Base-by-base conservation (phyloP, 805 yeast species). In the Isabelozyma gotoi region DNA sequence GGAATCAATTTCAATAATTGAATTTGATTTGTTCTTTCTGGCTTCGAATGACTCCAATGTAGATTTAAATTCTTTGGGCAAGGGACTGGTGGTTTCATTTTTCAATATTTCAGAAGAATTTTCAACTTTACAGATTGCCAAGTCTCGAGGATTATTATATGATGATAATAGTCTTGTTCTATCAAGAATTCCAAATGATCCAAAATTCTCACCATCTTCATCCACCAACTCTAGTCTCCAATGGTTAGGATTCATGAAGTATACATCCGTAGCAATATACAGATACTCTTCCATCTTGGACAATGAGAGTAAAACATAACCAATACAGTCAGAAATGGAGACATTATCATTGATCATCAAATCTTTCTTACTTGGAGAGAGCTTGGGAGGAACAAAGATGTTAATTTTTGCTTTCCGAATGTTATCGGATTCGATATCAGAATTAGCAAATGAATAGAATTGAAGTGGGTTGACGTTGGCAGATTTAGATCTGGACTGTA, bases 191-290 rank as follows among this genome's bases (percentile, higher is more conserved):
- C 98, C 98, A 68, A 94, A 91, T 41, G 89, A 88, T 52, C 95
- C 99, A 42, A 88, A 90, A 32, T 87, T 84, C 40, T 95, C 97
- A 6, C 92, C 92, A 59, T 91, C 97, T 40, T 92, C 98, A 60
- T 94, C 99, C 1, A 86, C 90, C 17, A 92, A 72, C 44, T 86
- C 86, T 27, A 92, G 57, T 42, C 84, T 74, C 94, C 96, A 89
- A 46, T 65, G 62, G 53, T 85, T 84, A 0, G 91, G 86, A 47
- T 85, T 79, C 40, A 62, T 54, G 21, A 40, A 40, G 2, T 34
- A 31, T 2, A 37, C 15, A 4, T 43, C 43, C 1, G 44, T 16
- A 15, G 33, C 43, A 39, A 54, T 4, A 51, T 65, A 41, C 48
- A 59, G 41, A 51, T 44, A 47, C 35, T 47, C 56, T 36, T 54